Conservation (phyloP, 805 yeast species). For the Zygosaccharomyces rouxii region DNA sequence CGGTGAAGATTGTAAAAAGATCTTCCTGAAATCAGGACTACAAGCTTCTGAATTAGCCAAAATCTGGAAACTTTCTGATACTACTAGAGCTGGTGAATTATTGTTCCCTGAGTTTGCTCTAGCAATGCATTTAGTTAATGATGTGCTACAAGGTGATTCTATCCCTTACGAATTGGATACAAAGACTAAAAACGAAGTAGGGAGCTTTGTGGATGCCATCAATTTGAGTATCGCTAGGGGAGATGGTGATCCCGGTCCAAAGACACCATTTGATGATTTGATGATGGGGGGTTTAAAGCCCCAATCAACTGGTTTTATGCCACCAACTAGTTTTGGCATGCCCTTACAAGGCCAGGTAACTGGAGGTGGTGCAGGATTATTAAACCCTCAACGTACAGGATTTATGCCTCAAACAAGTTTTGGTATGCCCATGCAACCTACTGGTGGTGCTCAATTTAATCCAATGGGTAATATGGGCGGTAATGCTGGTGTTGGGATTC, state of each 20-base stretch:
- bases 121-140: slow-evolving; percentile 81
- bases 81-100: slow-evolving; percentile 77
- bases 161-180: slow-evolving; percentile 71
- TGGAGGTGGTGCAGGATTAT: slow-evolving; percentile 18
- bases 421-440: slow-evolving; percentile 34
- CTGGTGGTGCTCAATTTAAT: slow-evolving; percentile 34
- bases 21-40: slow-evolving; percentile 74
- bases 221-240: slow-evolving; percentile 69
- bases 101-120: slow-evolving; percentile 92
- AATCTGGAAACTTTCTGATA: slow-evolving; percentile 90
- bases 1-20: slow-evolving; percentile 73
- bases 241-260: slow-evolving; percentile 18
- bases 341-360: slow-evolving; percentile 23
- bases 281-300: slow-evolving; percentile 33
- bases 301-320: slow-evolving; percentile 39
- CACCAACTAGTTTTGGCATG: slow-evolving; percentile 35
- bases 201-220: slow-evolving; percentile 84
- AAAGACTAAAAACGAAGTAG: slow-evolving; percentile 74
- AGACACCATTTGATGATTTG: slow-evolving; percentile 41
- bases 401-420: slow-evolving; percentile 36
- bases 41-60: slow-evolving; percentile 71
- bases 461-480: slow-evolving; percentile 24
- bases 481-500: slow-evolving; percentile 36
- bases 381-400: slow-evolving; percentile 20
- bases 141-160: slow-evolving; percentile 70